Evolutionary conservation across 257 asterid species (phyloP), one percentile per base, ranked within the genome.

Genomic region (Paraleonurus japonicus): DNA sequence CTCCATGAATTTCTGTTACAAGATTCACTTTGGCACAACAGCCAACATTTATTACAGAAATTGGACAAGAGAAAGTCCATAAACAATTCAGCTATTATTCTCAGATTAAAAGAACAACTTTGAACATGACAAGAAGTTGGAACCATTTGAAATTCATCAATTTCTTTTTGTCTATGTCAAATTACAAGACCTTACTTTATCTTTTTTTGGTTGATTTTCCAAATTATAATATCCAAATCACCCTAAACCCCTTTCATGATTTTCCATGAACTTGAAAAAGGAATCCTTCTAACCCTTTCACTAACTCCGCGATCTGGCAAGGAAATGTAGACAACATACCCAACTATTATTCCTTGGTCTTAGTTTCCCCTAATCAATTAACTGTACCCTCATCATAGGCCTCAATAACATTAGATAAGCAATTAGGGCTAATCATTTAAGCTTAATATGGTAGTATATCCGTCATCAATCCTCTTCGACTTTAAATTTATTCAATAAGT

Each of bases 391-490:
- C 8, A 62, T 10, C 69, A 32, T 39, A 54, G 30, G 61, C 70
- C 50, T 62, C n/a, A 61, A 51, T 58, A 69, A 24, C 57, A 37
- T 23, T 27, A 32, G 26, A 32, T 4, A 15, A 63, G 53, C 65
- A 66, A 45, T 75, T 10, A 57, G 70, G 77, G 74, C 50, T 15
- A 64, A 22, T 32, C 28, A 20, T 16, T 70, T 11, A 48, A 77
- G 53, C 65, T 24, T 33, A 19, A 47, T n/a, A 57, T 10, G 33
- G 8, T 26, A 61, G 59, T 33, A 55, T 3, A 68, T 32, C 64
- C 59, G 13, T 19, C 54, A 63, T 24, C 57, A 62, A 23, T 54
- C 54, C 33, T 41, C 39, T 39, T 23, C 35, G 22, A 33, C 7
- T 41, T 67, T 20, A 26, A 48, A 26, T 45, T 19, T 61, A 61